Evolutionary conservation across 768 basidiomycete species (phyloP), one percentile per base, ranked within the genome.

Genomic region (Trametes gibbosa): DNA sequence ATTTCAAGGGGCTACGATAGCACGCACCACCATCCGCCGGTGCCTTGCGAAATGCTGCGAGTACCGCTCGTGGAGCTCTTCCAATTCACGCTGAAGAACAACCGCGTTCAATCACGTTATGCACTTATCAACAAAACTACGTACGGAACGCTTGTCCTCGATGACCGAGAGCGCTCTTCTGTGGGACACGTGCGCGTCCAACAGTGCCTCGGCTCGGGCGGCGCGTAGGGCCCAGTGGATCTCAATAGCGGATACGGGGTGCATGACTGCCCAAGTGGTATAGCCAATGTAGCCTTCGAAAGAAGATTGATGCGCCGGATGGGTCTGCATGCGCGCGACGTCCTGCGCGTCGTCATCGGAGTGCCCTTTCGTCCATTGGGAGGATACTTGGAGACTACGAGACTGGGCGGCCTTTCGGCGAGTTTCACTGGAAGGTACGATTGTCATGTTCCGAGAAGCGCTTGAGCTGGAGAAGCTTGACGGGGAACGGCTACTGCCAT

Each of bases 201-300:
- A 75, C 39, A 86, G 69, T 2, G 84, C 79, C 67, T 90, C 89
- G 0, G 87, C 87, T 3, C 81, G 77, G 23, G 87, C 63, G 3
- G 88, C 86, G 3, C 88, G 81, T 16, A 80, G 73, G 25, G 84
- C 84, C 89, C 89, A 90, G 65, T 87, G 87, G 59, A 81, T 83
- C 63, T 84, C 85, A 2, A 61, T 37, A 1, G 53, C 43, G 3
- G 60, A 58, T 16, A 62, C 42, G 1, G 64, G 57, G 17, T 51
- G 34, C 17, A 29, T 25, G 32, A 43, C 25, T 14, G 41, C 32
- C 2, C 40, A 39, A 4, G 32, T 23, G 4, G 53, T 32, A 23
- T 46, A 32, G 19, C 53, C n/a, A 23, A 50, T 27, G 25, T 42
- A 42, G 32, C 21, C 16, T 17, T 32, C 16, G n/a, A 27, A 29